Evolutionary conservation across 495 filamentous ascomycete genomes (phyloP).

Genomic region (Terfezia boudieri): DNA sequence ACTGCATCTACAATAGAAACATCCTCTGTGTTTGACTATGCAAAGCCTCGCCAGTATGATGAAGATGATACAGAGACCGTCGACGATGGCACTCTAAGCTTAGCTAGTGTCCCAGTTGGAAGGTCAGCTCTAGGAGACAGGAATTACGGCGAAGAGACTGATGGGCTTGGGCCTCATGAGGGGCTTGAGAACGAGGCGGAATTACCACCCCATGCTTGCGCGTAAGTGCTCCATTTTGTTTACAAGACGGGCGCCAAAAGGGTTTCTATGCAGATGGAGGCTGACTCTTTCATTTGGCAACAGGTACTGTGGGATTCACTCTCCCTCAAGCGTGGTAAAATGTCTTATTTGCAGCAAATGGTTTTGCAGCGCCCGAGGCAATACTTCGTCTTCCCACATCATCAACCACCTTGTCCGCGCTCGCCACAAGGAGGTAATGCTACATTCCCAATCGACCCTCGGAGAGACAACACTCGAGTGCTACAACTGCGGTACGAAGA

Average conservation of each 20-base stretch:
- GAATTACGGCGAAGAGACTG: constrained; percentile 31
- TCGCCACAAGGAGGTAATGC: constrained; percentile 93
- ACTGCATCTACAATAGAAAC: constrained; percentile 19
- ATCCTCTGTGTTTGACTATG: constrained; percentile 17
- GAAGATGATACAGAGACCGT: constrained; percentile 64
- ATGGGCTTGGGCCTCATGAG: constrained; percentile 14
- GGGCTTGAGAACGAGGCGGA: constrained; percentile 57
- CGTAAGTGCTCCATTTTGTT: constrained; percentile 35
- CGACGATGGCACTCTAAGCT: constrained; percentile 76
- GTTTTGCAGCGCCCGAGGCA: constrained; percentile 97
- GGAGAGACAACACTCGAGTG: constrained; percentile 95
- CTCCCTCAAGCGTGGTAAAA: constrained; percentile 82
- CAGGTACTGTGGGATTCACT: constrained; percentile 96
- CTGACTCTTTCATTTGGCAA: constrained; percentile 4
- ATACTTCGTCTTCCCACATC: constrained; percentile 90
- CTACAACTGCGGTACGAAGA: constrained; percentile 98
- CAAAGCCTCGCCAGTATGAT: constrained; percentile 39
- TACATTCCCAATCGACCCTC: constrained; percentile 84
- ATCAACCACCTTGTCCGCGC: constrained; percentile 96
- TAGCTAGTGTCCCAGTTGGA: constrained; percentile 64
- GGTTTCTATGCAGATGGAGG: not conserved
- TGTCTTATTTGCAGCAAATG: constrained; percentile 91
- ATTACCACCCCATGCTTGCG: constrained; percentile 87
- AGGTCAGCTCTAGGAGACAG: constrained; percentile 45
- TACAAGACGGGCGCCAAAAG: not conserved